These are phyloP conservation scores for Rickenella mellea DNA, from an alignment of 768 basidiomycete genomes.

Conservation along the genomic window DNA sequence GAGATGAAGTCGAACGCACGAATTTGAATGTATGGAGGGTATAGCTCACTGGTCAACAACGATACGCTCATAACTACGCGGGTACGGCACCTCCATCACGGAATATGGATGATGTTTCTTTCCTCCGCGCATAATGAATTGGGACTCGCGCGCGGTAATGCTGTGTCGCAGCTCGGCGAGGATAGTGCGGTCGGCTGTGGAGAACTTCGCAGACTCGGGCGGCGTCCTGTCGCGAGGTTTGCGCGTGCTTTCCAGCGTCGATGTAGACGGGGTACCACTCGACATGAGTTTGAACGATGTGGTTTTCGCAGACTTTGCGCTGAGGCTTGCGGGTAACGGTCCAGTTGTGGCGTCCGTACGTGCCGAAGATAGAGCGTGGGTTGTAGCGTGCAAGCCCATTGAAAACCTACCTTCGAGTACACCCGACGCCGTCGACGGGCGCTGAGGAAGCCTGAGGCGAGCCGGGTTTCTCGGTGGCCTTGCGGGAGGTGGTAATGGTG, in stretches of 20 bases:
- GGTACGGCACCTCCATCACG: constrained; percentile 52
- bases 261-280: neutral
- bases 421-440: neutral
- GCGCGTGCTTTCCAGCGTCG: neutral
- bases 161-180: constrained; percentile 45
- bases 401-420: constrained; percentile 1
- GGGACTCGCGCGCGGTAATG: constrained; percentile 41
- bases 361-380: neutral
- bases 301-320: neutral
- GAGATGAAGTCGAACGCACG: constrained; percentile 3
- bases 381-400: neutral
- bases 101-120: constrained; percentile 50
- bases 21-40: constrained; percentile 1
- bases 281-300: neutral
- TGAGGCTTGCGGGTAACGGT: neutral
- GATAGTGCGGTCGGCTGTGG: constrained; percentile 54
- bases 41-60: constrained; percentile 57
- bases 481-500: too few species aligned
- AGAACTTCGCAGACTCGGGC: constrained; percentile 28
- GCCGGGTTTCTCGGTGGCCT: neutral
- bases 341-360: too few species aligned
- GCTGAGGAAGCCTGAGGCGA: neutral
- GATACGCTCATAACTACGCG: constrained; percentile 52
- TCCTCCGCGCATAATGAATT: constrained; percentile 40
- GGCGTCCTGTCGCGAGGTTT: neutral